phyloP scores from a whole-genome alignment of 2,329 filamentous ascomycete genomes.

The Bipolaris gigantea region DNA sequence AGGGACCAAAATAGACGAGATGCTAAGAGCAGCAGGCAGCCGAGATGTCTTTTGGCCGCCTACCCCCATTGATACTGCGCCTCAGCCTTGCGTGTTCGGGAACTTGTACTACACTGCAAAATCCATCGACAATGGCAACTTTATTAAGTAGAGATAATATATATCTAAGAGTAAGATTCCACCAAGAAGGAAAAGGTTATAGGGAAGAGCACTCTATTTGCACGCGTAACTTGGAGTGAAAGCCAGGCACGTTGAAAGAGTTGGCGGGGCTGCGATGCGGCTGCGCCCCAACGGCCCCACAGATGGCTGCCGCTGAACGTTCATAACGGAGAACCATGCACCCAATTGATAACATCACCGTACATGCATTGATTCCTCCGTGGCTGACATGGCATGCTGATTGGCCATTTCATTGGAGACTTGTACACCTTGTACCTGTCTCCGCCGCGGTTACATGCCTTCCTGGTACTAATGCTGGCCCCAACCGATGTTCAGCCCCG shows the following conservation, averaged over 20 bases:
- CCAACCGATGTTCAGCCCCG: conserved; percentile 1
- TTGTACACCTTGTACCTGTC: neutral
- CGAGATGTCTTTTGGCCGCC: conserved; percentile 21
- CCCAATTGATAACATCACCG: conserved; percentile 1
- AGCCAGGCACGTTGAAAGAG: neutral
- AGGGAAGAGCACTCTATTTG: conserved; percentile 15
- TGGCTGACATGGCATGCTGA: neutral
- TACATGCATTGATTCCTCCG: neutral
- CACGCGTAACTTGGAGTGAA: neutral
- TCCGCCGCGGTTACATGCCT: conserved; percentile 1
- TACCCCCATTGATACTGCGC: conserved; percentile 12
- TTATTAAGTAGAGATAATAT: neutral
- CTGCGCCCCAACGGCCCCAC: neutral
- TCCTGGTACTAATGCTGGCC: conserved; percentile 4
- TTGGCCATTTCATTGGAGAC: neutral
- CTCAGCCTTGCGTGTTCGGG: neutral
- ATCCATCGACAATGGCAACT: conserved; percentile 1
- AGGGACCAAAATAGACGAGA: conserved; percentile 9
- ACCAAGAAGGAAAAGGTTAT: conserved; percentile 11
- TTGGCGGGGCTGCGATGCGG: neutral
- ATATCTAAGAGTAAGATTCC: conserved; percentile 12
- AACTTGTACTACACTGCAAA: neutral
- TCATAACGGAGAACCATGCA: neutral
- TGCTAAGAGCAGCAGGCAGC: conserved; percentile 17
- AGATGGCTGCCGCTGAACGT: neutral